A percentile compares a stretch with the other conserved stretches of the same genome.
Conservation (phyloP, 768 basidiomycete species). For the Boletus tylopilopsis region DNA sequence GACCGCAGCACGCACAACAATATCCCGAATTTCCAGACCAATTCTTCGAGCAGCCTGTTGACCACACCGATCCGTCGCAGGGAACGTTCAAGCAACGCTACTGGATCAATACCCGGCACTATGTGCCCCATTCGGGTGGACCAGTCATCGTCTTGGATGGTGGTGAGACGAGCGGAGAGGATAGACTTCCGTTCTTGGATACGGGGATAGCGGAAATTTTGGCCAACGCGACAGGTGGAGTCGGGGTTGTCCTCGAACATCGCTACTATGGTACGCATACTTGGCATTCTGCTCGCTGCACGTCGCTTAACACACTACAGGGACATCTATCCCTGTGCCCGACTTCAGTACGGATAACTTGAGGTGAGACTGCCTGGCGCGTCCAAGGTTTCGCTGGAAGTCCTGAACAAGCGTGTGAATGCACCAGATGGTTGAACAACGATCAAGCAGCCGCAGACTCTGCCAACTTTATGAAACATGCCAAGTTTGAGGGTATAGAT, state of each 20-base stretch:
- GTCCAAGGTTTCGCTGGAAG: background rate
- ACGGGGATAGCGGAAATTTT: conserved; percentile 87
- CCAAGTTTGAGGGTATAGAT: conserved; percentile 68
- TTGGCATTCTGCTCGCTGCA: background rate
- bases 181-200: conserved; percentile 51
- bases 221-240: conserved; percentile 77
- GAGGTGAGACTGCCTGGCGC: conserved; percentile 40
- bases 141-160: conserved; percentile 92
- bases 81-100: conserved; percentile 84
- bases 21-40: conserved; percentile 48
- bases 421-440: conserved; percentile 78
- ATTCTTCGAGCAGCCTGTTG: conserved; percentile 82
- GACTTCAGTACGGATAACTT: conserved; percentile 82
- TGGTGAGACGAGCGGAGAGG: conserved; percentile 86
- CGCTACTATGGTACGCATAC: conserved; percentile 69
- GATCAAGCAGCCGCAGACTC: conserved; percentile 88
- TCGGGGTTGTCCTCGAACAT: conserved; percentile 90
- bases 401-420: conserved; percentile 6
- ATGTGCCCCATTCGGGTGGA: conserved; percentile 61
- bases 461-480: conserved; percentile 82
- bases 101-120: conserved; percentile 87
- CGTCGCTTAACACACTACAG: conserved; percentile 32
- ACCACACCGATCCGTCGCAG: conserved; percentile 62
- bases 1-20: conserved; percentile 3
- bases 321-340: conserved; percentile 68